Evolutionary conservation across 257 asterid genomes (phyloP).

Genomic region (Schizonepeta tenuifolia): DNA sequence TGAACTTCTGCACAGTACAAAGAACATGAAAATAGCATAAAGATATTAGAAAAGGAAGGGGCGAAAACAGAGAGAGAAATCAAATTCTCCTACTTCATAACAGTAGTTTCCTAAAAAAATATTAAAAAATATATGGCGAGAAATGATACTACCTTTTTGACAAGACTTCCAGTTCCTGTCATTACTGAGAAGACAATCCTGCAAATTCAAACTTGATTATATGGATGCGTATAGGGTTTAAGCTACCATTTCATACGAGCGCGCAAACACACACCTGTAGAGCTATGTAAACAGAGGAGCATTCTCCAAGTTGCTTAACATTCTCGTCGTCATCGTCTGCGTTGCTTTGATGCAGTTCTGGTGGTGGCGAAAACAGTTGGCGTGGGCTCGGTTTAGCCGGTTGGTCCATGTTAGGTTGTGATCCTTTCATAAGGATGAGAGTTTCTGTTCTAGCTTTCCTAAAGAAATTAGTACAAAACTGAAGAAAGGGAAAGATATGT

Average conservation of each 20-base stretch:
- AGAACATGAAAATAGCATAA: background rate
- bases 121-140: background rate
- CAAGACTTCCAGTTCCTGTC: conserved; percentile 78
- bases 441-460: conserved; percentile 7
- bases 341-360: conserved; percentile 51
- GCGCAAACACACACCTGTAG: conserved; percentile 53
- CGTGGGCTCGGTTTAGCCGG: conserved; percentile 21
- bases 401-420: conserved; percentile 28
- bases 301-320: conserved; percentile 76
- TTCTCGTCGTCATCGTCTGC: conserved; percentile 73
- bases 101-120: background rate
- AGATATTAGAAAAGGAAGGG: background rate
- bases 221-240: conserved; percentile 37
- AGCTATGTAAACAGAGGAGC: conserved; percentile 68
- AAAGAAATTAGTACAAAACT: background rate
- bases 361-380: conserved; percentile 33
- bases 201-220: conserved; percentile 24
- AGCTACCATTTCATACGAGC: background rate
- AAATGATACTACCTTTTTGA: conserved; percentile 63
- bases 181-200: conserved; percentile 69
- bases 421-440: conserved; percentile 14
- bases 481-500: no score
- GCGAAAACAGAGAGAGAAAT: background rate
- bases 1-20: background rate
- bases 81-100: background rate